phyloP scores from a whole-genome alignment of 2,329 filamentous ascomycete species.

The Atkinsonella texensis region DNA sequence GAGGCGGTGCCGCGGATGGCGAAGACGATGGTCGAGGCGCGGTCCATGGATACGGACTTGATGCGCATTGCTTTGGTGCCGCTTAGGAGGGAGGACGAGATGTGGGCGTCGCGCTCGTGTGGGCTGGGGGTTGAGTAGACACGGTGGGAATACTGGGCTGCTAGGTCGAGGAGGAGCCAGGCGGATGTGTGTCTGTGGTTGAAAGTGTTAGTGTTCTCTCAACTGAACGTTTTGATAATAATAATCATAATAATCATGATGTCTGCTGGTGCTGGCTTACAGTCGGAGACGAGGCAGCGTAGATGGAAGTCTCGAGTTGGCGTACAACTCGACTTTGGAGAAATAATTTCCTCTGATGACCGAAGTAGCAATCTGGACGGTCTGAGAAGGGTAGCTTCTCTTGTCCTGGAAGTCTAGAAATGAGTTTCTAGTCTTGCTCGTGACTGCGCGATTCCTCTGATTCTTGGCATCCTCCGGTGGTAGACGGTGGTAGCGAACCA shows the following conservation, averaged over 20 bases:
- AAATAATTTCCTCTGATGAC: slow-evolving; percentile 46
- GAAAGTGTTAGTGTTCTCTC: background rate
- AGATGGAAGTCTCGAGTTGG: slow-evolving; percentile 61
- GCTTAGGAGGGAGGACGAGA: slow-evolving; percentile 57
- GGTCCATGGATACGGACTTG: slow-evolving; percentile 67
- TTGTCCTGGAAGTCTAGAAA: background rate
- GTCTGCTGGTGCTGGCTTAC: slow-evolving; percentile 26
- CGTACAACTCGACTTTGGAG: slow-evolving; percentile 65
- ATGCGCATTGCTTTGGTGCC: slow-evolving; percentile 82
- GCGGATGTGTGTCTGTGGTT: slow-evolving; percentile 54
- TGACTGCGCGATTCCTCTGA: background rate
- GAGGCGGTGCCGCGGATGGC: slow-evolving; percentile 71
- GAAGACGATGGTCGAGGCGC: slow-evolving; percentile 69
- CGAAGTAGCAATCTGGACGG: slow-evolving; percentile 10
- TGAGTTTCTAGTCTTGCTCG: background rate
- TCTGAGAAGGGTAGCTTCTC: background rate
- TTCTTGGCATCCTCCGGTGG: background rate
- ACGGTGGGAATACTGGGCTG: slow-evolving; percentile 63
- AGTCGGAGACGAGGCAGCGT: slow-evolving; percentile 56
- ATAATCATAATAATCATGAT: too few relatives aligned
- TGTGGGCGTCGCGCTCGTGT: slow-evolving; percentile 53
- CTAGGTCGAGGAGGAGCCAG: slow-evolving; percentile 66
- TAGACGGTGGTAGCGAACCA: background rate
- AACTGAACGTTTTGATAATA: too few relatives aligned
- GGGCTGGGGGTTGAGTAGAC: slow-evolving; percentile 57